Conservation (phyloP, 805 yeast species). For the Babjeviella inositovora region DNA sequence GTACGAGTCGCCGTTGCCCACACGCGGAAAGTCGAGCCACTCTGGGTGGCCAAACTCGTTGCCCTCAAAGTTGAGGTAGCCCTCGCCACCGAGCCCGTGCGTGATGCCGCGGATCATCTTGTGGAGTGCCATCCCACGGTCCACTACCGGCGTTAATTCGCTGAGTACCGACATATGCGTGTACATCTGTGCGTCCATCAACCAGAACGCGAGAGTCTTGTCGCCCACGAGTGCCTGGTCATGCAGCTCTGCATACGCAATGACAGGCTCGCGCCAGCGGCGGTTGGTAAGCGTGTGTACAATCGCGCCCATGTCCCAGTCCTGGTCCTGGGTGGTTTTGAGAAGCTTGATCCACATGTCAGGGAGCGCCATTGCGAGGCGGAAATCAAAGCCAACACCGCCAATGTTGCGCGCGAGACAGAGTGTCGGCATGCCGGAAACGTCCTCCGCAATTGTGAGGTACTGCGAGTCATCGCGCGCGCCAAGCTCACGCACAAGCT, state of each 20-base stretch:
- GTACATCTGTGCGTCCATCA: conserved; percentile 97
- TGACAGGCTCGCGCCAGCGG: conserved; percentile 76
- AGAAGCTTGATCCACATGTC: conserved; percentile 97
- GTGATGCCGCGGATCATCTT: conserved; percentile 82
- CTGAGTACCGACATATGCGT: conserved; percentile 78
- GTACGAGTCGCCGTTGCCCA: conserved; percentile 73
- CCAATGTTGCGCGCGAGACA: conserved; percentile 63
- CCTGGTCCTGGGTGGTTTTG: conserved; percentile 73
- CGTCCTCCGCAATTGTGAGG: conserved; percentile 89
- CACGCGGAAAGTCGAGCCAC: conserved; percentile 95
- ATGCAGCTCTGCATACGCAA: conserved; percentile 87
- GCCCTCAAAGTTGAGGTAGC: conserved; percentile 91
- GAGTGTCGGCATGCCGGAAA: conserved; percentile 92
- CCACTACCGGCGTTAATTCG: conserved; percentile 62
- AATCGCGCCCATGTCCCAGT: conserved; percentile 80
- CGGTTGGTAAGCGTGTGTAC: conserved; percentile 76
- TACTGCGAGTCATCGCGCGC: conserved; percentile 25
- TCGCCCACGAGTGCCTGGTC: conserved; percentile 98
- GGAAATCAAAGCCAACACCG: conserved; percentile 88
- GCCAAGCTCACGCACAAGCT: conserved; percentile 41
- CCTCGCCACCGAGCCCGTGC: conserved; percentile 91
- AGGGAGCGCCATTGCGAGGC: conserved; percentile 94
- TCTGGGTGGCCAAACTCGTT: conserved; percentile 98
- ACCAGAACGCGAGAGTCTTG: conserved; percentile 92
- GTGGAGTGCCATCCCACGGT: conserved; percentile 83